Evolutionary conservation across 1,139 yeast genomes (phyloP).

Genomic region (Pichia norvegensis): DNA sequence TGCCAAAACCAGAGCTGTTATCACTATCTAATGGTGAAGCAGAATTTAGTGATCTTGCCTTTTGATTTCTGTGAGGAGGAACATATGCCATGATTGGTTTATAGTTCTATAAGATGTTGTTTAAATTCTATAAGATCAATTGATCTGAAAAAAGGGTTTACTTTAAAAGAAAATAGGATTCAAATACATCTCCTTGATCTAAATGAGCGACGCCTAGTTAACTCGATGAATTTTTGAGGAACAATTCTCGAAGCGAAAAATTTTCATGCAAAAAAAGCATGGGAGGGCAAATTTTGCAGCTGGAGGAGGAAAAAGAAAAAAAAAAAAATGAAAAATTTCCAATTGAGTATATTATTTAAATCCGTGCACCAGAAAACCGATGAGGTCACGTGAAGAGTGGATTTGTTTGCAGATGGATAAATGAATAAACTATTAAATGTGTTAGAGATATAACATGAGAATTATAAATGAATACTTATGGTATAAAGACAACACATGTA

Average conservation of each 20-base stretch:
- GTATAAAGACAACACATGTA: background rate
- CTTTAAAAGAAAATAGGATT: background rate
- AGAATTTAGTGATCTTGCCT: background rate
- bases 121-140: background rate
- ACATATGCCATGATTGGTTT: constrained; percentile 26
- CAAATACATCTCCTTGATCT: background rate
- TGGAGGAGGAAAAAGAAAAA: background rate
- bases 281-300: background rate
- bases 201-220: background rate
- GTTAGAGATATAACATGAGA: background rate
- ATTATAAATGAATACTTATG: background rate
- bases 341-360: too few relatives aligned
- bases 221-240: background rate
- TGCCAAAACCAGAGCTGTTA: background rate
- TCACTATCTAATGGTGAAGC: constrained; percentile 2
- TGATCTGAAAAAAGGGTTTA: background rate
- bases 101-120: background rate
- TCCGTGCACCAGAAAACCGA: constrained; percentile 5
- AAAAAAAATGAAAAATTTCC: background rate
- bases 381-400: too few relatives aligned
- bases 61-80: constrained; percentile 28
- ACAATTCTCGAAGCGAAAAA: background rate
- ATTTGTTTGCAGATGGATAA: too few relatives aligned
- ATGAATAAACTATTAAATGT: background rate
- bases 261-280: background rate